Percentiles rank a stretch among this genome's conserved stretches.
Conservation (phyloP, 345 rosid species). For the Euphorbia pulcherrima region DNA sequence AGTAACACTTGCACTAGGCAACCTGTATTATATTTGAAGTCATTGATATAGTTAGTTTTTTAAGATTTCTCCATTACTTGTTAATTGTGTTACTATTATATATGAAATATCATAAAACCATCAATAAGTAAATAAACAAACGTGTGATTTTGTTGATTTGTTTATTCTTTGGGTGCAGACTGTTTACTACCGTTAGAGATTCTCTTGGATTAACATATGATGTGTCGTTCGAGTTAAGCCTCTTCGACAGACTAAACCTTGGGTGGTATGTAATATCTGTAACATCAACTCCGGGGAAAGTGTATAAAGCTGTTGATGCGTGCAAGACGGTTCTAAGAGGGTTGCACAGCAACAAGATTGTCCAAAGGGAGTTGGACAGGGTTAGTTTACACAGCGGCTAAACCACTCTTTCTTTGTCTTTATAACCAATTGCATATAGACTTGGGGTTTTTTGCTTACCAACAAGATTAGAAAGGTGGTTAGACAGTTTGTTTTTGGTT, state of each 20-base stretch:
- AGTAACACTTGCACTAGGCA: neutral
- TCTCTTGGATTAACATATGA: conserved; percentile 99
- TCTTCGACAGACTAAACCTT: conserved; percentile 88
- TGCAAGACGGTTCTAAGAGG: conserved; percentile 97
- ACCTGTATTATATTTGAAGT: neutral
- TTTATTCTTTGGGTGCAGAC: conserved; percentile 47
- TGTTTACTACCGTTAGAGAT: conserved; percentile 96
- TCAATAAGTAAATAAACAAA: too few relatives aligned
- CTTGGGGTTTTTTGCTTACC: neutral
- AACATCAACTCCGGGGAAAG: conserved; percentile 97
- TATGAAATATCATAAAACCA: neutral
- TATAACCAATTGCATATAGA: neutral
- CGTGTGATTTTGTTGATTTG: neutral
- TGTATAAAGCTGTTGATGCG: conserved; percentile 91
- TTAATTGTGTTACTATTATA: neutral
- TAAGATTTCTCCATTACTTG: neutral
- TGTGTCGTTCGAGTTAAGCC: conserved; percentile 93
- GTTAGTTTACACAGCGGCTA: conserved; percentile 42
- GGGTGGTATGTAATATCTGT: conserved; percentile 99
- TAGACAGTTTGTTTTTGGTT: too few relatives aligned
- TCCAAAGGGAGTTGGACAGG: conserved; percentile 90
- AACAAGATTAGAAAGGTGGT: neutral
- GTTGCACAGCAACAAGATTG: conserved; percentile 74
- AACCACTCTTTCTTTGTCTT: neutral
- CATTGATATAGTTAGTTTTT: neutral